Conservation (phyloP, 768 basidiomycete genomes). For the Melanogaster broomeanus region DNA sequence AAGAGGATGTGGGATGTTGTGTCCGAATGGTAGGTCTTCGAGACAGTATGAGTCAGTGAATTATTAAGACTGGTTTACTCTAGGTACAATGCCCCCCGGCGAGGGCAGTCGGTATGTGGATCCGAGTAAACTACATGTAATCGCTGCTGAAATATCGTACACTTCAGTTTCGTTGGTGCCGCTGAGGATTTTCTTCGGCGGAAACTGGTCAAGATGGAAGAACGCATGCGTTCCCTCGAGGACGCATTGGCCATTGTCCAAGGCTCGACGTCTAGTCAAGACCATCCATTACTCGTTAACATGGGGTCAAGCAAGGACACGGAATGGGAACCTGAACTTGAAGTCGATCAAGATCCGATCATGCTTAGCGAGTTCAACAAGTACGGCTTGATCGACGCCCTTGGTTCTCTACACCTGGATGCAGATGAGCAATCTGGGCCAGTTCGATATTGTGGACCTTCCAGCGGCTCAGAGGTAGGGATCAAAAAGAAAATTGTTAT, state of each 20-base stretch:
- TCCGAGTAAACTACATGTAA: neutral
- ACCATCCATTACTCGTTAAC: constrained; percentile 44
- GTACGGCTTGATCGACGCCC: constrained; percentile 33
- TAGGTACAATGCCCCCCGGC: constrained; percentile 55
- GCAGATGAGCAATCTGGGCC: constrained; percentile 20
- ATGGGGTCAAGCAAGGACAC: constrained; percentile 24
- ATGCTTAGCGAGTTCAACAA: constrained; percentile 8
- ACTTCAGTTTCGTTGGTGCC: constrained; percentile 47
- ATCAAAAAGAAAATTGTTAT: neutral
- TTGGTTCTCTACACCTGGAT: constrained; percentile 49
- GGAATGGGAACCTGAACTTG: constrained; percentile 31
- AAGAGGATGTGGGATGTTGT: constrained; percentile 47
- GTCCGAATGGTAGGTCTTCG: constrained; percentile 47
- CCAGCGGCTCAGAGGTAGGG: constrained; percentile 51
- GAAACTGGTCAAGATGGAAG: constrained; percentile 47
- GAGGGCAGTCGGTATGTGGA: constrained; percentile 55
- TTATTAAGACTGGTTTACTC: neutral
- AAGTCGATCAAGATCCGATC: neutral
- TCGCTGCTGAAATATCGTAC: neutral
- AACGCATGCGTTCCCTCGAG: constrained; percentile 54
- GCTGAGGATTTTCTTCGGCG: constrained; percentile 55
- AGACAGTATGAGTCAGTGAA: neutral
- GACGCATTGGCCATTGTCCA: constrained; percentile 54
- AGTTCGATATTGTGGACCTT: constrained; percentile 45
- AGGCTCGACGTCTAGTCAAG: constrained; percentile 36